Conservation (phyloP, 306 rosid genomes). For the Albizia julibrissin region DNA sequence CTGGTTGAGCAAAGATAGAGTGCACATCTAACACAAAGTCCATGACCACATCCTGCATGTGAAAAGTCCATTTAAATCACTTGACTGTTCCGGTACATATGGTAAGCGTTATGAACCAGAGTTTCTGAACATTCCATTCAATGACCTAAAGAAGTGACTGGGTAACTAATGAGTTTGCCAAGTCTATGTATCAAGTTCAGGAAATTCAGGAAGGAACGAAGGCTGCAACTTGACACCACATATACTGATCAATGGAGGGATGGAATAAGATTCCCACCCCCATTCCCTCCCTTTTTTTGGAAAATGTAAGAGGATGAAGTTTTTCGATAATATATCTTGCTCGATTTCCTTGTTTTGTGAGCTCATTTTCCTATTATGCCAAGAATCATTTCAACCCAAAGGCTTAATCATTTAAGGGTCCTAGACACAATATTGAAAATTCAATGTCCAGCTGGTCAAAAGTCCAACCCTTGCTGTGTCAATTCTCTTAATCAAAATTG, state of each 20-base stretch:
- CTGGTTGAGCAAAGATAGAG: constrained; percentile 91
- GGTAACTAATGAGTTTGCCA: not conserved
- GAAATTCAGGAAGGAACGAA: not conserved
- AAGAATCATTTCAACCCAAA: not conserved
- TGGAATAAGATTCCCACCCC: not conserved
- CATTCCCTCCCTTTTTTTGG: not conserved
- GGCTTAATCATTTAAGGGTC: not conserved
- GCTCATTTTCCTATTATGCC: not conserved
- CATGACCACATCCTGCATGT: constrained; percentile 82
- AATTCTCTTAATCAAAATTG: not conserved
- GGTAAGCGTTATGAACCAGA: constrained; percentile 15
- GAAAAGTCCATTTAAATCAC: constrained; percentile 30
- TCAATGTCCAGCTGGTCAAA: not conserved
- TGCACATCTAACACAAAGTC: constrained; percentile 90
- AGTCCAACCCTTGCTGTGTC: not conserved
- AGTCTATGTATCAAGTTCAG: not conserved
- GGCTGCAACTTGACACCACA: not conserved
- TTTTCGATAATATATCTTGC: not conserved
- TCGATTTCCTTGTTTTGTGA: not conserved
- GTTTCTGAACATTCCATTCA: not conserved
- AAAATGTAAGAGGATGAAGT: not conserved
- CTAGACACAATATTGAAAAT: not conserved
- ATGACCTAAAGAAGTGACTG: not conserved
- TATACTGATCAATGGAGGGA: not conserved
- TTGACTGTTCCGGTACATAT: constrained; percentile 4